Conservation (phyloP, 1,284 basidiomycete species). For the Rhodotorula sp. region DNA sequence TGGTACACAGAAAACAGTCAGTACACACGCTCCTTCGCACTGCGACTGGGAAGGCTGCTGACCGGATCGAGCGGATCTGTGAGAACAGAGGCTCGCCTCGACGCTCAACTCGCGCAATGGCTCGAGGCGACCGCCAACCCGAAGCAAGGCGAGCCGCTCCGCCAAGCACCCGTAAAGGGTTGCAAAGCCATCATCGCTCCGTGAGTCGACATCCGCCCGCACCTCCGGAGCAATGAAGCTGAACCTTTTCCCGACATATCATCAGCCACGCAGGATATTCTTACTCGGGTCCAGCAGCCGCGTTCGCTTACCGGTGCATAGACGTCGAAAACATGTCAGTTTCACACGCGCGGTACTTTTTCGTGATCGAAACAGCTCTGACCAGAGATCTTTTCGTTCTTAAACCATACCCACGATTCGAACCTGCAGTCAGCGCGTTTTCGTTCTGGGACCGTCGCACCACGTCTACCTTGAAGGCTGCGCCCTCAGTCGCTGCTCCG, state of each 20-base stretch:
- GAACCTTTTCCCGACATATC: no score
- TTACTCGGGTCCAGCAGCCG: slow-evolving; percentile 90
- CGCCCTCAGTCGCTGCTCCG: slow-evolving; percentile 71
- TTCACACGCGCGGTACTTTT: slow-evolving; percentile 43
- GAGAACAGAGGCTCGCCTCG: slow-evolving; percentile 52
- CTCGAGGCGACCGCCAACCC: slow-evolving; percentile 58
- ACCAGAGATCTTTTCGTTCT: no score
- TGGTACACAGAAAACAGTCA: slow-evolving; percentile 81
- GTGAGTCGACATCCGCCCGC: slow-evolving; percentile 52
- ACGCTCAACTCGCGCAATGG: slow-evolving; percentile 64
- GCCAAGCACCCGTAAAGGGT: slow-evolving; percentile 64
- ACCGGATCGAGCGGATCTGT: slow-evolving; percentile 8
- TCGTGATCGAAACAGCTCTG: background rate
- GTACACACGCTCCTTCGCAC: slow-evolving; percentile 24
- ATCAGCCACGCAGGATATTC: slow-evolving; percentile 90
- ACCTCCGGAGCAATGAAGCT: no score
- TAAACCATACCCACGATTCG: background rate
- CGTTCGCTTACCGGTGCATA: slow-evolving; percentile 91
- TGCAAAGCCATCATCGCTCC: slow-evolving; percentile 96
- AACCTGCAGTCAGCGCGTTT: slow-evolving; percentile 61
- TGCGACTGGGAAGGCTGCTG: background rate
- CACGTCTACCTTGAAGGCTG: slow-evolving; percentile 85
- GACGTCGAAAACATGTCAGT: slow-evolving; percentile 72
- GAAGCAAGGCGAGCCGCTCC: slow-evolving; percentile 51
- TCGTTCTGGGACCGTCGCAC: slow-evolving; percentile 94